Conservation (phyloP, 1,284 basidiomycete species). For the Microbotryum saponariae region DNA sequence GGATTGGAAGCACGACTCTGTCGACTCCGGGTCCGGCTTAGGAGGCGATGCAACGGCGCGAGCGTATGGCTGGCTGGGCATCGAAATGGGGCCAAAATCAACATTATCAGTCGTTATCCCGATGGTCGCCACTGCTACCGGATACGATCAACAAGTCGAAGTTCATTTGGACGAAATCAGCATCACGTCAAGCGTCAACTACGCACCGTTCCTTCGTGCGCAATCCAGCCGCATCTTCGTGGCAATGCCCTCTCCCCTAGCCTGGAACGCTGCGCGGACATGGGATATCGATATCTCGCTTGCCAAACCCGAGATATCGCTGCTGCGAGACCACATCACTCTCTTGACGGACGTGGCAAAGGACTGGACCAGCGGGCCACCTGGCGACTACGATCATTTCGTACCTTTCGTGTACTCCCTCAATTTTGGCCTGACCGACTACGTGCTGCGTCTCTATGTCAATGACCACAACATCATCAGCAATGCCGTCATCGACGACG, state of each 20-base stretch:
- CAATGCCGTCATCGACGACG: slow-evolving; percentile 64
- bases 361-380: slow-evolving; percentile 78
- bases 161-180: slow-evolving; percentile 72
- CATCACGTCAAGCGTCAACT: slow-evolving; percentile 75
- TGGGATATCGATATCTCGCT: slow-evolving; percentile 69
- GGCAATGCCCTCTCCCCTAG: slow-evolving; percentile 44
- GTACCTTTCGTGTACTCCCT: slow-evolving; percentile 71
- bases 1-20: slow-evolving; percentile 81
- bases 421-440: slow-evolving; percentile 63
- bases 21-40: slow-evolving; percentile 33
- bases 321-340: slow-evolving; percentile 83
- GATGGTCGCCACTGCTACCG: slow-evolving; percentile 61
- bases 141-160: slow-evolving; percentile 69
- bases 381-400: slow-evolving; percentile 68
- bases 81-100: slow-evolving; percentile 68
- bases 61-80: slow-evolving; percentile 59
- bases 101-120: slow-evolving; percentile 74
- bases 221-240: slow-evolving; percentile 53
- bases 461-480: slow-evolving; percentile 96
- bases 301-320: slow-evolving; percentile 60
- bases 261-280: slow-evolving; percentile 53
- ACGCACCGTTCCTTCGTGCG: slow-evolving; percentile 65
- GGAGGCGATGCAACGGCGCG: slow-evolving; percentile 48
- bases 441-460: slow-evolving; percentile 68
- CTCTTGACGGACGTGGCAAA: slow-evolving; percentile 80